Evolutionary conservation across 163 green algal genomes (phyloP).

Genomic region (Chlamydomonas reinhardtii): DNA sequence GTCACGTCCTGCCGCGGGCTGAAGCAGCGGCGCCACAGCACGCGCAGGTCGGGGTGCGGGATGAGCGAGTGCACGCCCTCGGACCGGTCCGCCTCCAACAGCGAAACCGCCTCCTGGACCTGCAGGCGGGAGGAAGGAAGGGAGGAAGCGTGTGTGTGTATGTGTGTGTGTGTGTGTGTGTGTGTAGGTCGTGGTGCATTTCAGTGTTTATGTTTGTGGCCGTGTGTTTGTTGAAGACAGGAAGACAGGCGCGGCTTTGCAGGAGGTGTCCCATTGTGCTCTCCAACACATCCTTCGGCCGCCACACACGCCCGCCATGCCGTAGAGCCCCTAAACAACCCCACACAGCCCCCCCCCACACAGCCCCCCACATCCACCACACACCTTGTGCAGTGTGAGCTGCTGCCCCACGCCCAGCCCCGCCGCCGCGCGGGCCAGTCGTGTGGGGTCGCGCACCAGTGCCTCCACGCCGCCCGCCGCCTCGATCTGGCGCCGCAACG

Average conservation of each 20-base stretch:
- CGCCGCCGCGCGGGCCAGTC: slow-evolving; percentile 1
- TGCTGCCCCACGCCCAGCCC: slow-evolving; percentile 11
- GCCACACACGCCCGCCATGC: neutral
- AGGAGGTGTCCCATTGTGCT: no score
- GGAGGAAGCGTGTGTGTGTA: neutral
- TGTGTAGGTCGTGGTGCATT: no score
- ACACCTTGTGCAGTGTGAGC: slow-evolving; percentile 43
- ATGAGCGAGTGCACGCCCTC: slow-evolving; percentile 59
- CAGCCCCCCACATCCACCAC: no score
- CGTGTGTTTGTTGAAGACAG: no score
- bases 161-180: neutral
- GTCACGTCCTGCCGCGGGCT: slow-evolving; percentile 39
- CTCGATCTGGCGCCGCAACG: slow-evolving; percentile 42
- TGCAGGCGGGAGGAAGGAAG: no score
- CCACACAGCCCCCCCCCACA: neutral
- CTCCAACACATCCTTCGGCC: no score
- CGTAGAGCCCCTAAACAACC: no score
- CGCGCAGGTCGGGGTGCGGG: slow-evolving; percentile 48
- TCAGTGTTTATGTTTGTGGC: no score
- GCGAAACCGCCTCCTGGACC: slow-evolving; percentile 36
- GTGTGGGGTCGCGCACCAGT: slow-evolving; percentile 5
- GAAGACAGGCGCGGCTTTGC: no score
- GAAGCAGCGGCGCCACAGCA: slow-evolving; percentile 58
- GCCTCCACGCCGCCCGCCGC: slow-evolving; percentile 48
- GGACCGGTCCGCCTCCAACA: slow-evolving; percentile 45